Evolutionary conservation across 2,329 filamentous ascomycete genomes (phyloP).

Genomic region (Clarireedia paspali): DNA sequence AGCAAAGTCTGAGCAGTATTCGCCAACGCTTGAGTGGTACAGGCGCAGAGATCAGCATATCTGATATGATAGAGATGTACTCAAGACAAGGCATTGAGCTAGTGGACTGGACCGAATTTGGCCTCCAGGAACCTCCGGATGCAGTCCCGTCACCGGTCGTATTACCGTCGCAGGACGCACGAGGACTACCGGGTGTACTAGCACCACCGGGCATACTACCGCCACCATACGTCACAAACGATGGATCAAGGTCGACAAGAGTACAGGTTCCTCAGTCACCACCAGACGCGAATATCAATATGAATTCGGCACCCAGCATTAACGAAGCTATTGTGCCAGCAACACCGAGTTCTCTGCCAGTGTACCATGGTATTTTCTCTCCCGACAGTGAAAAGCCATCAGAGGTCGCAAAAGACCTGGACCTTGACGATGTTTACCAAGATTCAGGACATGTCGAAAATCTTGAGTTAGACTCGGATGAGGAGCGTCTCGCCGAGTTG

Average conservation of each 20-base stretch:
- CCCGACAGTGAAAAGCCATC: too few species aligned
- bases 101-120: neutral
- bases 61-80: neutral
- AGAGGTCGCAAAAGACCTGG: too few species aligned
- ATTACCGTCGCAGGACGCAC: neutral
- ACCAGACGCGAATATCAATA: neutral
- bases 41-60: neutral
- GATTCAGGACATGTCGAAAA: neutral
- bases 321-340: neutral
- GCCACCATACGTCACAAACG: too few species aligned
- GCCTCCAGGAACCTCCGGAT: neutral
- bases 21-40: neutral
- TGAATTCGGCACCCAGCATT: too few species aligned
- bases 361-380: neutral
- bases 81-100: neutral
- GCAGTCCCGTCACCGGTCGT: neutral
- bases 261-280: neutral
- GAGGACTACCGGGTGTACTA: neutral
- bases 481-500: neutral
- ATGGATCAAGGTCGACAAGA: neutral
- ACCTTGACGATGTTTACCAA: neutral
- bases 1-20: neutral
- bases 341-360: neutral
- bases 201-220: too few species aligned
- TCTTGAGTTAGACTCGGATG: neutral